A percentile compares a stretch with the other conserved stretches of the same genome.
Evolutionary conservation across 306 rosid genomes (phyloP).

Genomic region (Cicer pinnatifidum): DNA sequence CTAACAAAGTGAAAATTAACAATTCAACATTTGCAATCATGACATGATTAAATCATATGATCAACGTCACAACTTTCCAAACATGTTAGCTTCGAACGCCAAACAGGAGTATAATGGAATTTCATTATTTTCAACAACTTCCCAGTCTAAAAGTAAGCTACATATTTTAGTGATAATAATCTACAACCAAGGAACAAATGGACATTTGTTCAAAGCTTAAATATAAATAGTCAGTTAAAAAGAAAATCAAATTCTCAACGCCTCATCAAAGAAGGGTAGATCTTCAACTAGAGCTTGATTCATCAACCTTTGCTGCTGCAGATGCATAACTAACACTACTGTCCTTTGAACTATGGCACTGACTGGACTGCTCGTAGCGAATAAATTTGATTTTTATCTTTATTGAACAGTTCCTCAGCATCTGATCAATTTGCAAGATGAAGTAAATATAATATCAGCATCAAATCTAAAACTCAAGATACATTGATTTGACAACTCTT

Average conservation of each 20-base stretch:
- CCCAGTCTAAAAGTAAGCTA: constrained; percentile 12
- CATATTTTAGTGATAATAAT: constrained; percentile 40
- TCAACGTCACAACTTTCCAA: constrained; percentile 24
- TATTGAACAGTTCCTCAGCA: constrained; percentile 72
- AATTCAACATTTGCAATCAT: constrained; percentile 13
- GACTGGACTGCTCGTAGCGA: constrained; percentile 90
- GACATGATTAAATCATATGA: constrained; percentile 31
- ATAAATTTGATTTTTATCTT: constrained; percentile 78
- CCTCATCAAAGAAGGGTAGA: constrained; percentile 21
- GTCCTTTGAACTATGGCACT: constrained; percentile 76
- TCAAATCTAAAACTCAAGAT: neutral
- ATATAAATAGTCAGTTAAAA: constrained; percentile 43
- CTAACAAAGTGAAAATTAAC: neutral
- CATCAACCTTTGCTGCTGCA: constrained; percentile 82
- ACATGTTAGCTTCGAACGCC: constrained; percentile 20
- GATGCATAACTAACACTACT: constrained; percentile 99
- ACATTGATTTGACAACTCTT: neutral
- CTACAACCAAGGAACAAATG: constrained; percentile 41
- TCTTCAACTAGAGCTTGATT: constrained; percentile 57
- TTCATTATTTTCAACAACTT: constrained; percentile 45
- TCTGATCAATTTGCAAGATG: constrained; percentile 57
- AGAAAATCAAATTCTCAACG: constrained; percentile 43
- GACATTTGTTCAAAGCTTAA: constrained; percentile 30
- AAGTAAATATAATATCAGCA: constrained; percentile 3
- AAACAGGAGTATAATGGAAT: constrained; percentile 9